Base-by-base conservation (phyloP, 495 filamentous ascomycete genomes). In the Neurospora discreta region DNA sequence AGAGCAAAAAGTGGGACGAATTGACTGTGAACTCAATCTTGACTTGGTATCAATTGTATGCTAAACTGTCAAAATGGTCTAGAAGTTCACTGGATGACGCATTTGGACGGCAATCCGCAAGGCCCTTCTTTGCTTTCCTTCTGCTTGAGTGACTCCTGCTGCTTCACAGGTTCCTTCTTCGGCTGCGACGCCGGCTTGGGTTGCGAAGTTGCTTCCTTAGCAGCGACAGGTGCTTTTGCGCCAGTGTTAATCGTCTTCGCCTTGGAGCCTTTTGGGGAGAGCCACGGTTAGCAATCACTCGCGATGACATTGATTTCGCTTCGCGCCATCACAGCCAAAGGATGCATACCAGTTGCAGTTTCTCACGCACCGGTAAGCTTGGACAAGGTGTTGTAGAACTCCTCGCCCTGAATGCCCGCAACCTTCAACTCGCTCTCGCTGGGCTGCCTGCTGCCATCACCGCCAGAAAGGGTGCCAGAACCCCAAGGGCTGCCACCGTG, bases 401-500 rank as follows among this genome's bases (percentile, higher is more conserved):
- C 80, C 85, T 92, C 89, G 78, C 96, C 95, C 83, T 98, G 95
- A 74, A 83, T 86, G 70, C 84, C 85, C 70, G 96, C 95, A 41
- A 99, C 77, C 75, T 89, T 80, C 73, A 97, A 83, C 85, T 99
- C 96, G 70, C 85, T 83, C 8, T 81, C 82, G 23, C 85, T 85
- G 33, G 96, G 96, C 83, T 92, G 87, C 77, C 95, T 91, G 60
- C 90, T 91, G 76, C 95, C 95, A 69, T 96, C 91, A 73, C 80
- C 82, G 72, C 89, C 90, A 72, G 95, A 85, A 77, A 97, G 94
- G 68, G 95, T 97, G 79, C 95, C 95, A 42, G 95, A 95, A 77
- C 95, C 95, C 95, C 96, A 99, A 23, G 95, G 85, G 73, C 85
- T 87, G 41, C 95, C 96, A 77, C 95, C 95, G 80, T 90, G 92